These are phyloP conservation scores for Colletotrichum tropicale DNA, from an alignment of 2,329 filamentous ascomycete genomes.

Conservation along the genomic window DNA sequence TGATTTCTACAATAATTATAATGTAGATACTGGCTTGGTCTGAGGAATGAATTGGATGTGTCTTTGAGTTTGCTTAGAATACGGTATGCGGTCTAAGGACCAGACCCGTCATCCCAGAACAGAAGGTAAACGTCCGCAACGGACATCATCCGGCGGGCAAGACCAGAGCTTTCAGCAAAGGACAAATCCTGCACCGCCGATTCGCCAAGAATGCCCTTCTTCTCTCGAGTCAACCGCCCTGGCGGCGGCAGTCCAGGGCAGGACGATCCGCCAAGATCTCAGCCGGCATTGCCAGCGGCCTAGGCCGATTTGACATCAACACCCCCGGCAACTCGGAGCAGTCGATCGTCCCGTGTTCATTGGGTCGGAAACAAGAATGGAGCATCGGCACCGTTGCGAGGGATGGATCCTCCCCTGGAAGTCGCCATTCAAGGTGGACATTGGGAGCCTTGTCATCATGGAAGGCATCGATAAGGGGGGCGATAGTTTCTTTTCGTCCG, in stretches of 20 bases:
- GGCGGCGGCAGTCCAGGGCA: not conserved
- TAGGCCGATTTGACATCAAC: not conserved
- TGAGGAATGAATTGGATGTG: not conserved
- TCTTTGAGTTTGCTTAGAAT: not conserved
- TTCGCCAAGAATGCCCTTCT: not conserved
- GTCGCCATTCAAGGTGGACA: not conserved
- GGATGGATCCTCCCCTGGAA: not conserved
- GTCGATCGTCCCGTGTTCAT: not conserved
- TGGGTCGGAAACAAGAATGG: not conserved
- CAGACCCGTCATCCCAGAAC: not conserved
- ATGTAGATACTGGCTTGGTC: not conserved
- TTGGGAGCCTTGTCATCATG: not conserved
- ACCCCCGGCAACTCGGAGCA: not conserved
- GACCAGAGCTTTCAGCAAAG: not conserved
- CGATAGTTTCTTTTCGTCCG: not conserved
- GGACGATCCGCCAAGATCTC: not conserved
- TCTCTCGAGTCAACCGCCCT: not conserved
- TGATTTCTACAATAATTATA: accelerated
- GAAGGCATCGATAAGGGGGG: not conserved
- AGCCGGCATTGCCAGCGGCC: not conserved
- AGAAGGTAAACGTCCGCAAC: not conserved
- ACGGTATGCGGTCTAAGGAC: not conserved
- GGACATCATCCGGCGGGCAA: not conserved
- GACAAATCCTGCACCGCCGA: not conserved
- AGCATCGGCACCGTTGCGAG: not conserved